phyloP scores from a whole-genome alignment of 768 basidiomycete species.

The Candolleomyces efflorescens region DNA sequence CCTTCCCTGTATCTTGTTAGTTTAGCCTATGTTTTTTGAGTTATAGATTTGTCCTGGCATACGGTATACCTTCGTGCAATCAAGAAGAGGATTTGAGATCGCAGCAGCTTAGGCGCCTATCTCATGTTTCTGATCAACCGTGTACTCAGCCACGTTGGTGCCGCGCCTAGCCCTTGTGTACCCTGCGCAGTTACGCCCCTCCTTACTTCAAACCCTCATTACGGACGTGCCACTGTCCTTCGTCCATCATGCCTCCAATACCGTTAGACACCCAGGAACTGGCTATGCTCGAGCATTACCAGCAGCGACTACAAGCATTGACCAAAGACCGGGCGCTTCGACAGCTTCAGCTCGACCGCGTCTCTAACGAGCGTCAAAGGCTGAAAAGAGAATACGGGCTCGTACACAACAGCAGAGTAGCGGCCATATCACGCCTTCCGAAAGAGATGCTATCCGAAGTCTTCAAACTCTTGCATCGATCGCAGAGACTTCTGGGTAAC shows the following conservation, averaged over 20 bases:
- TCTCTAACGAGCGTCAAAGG: not conserved
- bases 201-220: not conserved
- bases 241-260: not conserved
- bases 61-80: no score
- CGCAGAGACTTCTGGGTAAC: not conserved
- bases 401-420: not conserved
- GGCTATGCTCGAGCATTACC: not conserved
- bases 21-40: not conserved
- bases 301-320: not conserved
- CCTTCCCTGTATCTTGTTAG: not conserved
- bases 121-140: no score
- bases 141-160: no score
- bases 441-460: not conserved
- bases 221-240: not conserved
- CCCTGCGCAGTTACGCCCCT: no score
- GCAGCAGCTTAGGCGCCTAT: no score
- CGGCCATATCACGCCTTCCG: not conserved
- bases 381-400: not conserved
- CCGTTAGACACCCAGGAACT: not conserved
- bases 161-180: no score
- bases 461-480: not conserved
- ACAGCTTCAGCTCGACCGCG: not conserved
- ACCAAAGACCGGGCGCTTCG: not conserved
- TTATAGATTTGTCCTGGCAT: no score
- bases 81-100: no score